Percentiles rank a stretch among this genome's conserved stretches.
Conservation (phyloP, 73 alveolate species). For the Stentor coeruleus region DNA sequence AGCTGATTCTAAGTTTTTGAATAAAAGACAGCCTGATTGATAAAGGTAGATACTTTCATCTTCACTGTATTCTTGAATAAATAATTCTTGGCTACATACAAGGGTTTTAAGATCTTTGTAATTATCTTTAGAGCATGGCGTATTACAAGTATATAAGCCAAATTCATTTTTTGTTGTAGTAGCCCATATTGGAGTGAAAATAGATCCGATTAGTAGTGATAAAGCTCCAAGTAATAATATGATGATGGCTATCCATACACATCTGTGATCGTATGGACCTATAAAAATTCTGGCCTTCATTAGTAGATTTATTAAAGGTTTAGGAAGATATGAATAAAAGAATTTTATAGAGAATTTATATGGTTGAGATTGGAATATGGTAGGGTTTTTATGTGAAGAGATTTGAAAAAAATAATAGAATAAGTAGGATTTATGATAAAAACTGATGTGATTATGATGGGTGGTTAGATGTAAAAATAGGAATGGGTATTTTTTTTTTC, state of each 20-base stretch:
- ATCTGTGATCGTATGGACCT: neutral
- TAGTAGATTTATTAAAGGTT: too few species aligned
- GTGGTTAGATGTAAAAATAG: too few species aligned
- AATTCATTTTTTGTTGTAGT: neutral
- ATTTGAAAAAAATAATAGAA: too few species aligned
- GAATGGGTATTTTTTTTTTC: too few species aligned
- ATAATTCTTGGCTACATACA: neutral
- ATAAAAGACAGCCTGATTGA: neutral
- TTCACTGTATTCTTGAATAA: neutral
- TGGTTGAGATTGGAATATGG: too few species aligned
- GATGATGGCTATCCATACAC: neutral
- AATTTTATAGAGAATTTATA: too few species aligned
- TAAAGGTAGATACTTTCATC: neutral
- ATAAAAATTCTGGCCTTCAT: neutral
- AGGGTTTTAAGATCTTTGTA: neutral
- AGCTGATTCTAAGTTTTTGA: neutral
- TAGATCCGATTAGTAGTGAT: neutral
- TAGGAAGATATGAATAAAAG: too few species aligned
- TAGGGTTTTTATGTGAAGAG: too few species aligned
- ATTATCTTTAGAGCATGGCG: neutral
- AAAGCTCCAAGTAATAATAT: neutral
- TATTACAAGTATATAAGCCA: neutral
- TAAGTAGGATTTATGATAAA: too few species aligned
- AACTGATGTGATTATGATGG: too few species aligned
- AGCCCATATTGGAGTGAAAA: neutral